These are phyloP conservation scores for Niebla homalea DNA, from an alignment of 495 filamentous ascomycete species.

Conservation along the genomic window DNA sequence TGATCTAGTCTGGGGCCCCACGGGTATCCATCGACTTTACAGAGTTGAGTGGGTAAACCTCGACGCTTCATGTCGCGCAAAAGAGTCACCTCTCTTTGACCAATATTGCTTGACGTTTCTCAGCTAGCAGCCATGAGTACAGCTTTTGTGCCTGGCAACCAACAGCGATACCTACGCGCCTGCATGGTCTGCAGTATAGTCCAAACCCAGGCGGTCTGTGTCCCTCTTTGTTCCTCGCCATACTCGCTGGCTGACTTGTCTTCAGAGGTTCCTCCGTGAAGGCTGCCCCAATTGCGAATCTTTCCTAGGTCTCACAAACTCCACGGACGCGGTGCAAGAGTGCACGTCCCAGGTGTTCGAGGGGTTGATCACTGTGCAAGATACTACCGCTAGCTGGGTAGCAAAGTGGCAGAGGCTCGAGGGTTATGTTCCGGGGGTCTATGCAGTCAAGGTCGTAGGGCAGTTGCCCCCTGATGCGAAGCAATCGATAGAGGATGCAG, in stretches of 20 bases:
- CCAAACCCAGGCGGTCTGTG: constrained; percentile 55
- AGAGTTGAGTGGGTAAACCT: too few species aligned
- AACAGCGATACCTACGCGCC: constrained; percentile 69
- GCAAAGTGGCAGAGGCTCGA: constrained; percentile 90
- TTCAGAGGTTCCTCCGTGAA: constrained; percentile 61
- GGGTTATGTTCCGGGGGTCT: constrained; percentile 70
- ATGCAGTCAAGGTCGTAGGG: constrained; percentile 86
- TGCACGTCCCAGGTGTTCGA: constrained; percentile 95
- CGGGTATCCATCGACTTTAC: too few species aligned
- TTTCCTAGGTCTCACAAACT: constrained; percentile 68
- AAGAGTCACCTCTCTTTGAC: too few species aligned
- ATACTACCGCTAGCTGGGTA: constrained; percentile 74
- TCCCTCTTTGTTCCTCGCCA: constrained; percentile 1
- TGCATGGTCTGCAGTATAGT: constrained; percentile 98
- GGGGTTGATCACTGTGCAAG: constrained; percentile 67
- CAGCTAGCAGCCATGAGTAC: constrained; percentile 4
- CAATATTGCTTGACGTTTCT: too few species aligned
- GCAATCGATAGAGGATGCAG: constrained; percentile 50
- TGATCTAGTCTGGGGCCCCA: too few species aligned
- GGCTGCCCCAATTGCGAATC: constrained; percentile 96
- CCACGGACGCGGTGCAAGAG: constrained; percentile 67
- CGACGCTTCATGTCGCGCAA: too few species aligned
- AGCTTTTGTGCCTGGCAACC: constrained; percentile 17
- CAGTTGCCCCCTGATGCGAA: constrained; percentile 53
- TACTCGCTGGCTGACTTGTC: neutral